Base-by-base conservation (phyloP, 2,329 filamentous ascomycete genomes). In the Aspergillus fumigatiaffinis region DNA sequence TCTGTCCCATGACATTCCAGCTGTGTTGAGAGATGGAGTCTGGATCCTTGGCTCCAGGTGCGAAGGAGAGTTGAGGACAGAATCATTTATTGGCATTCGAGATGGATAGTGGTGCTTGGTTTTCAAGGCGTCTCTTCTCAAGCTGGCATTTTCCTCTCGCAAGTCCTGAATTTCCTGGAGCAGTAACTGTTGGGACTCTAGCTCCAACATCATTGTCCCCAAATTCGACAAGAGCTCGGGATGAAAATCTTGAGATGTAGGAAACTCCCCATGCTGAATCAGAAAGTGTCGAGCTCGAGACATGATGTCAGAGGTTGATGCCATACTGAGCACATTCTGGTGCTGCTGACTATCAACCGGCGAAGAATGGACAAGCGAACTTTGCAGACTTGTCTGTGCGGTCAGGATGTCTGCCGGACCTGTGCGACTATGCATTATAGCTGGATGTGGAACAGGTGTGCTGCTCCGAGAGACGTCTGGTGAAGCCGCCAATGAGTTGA, bases 1-100 rank as follows among this genome's bases (percentile, higher is more conserved):
- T 17, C 63, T 59, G 41, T 70, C 68, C 67, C 66, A 69, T 6
- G 61, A 60, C 38, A 60, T 63, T 4, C 59, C 64, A 38, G 50
- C 57, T 2, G 58, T 62, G 47, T 66, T 60, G 2, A 55, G 21
- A 3, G 54, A 41, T 3, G 63, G 59, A 20, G 54, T 54, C 47
- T 58, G 55, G 2, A 61, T 59, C n/a, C 21, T 53, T 3, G 52
- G 49, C 4, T 58, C 25, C 9, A 56, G 23, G 3, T 38, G 55
- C 17, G 53, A 26, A 14, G 54, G 58, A 14, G 60, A 50, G 41
- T 23, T 51, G 5, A 60, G 32, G 2, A 44, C 46, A 8, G 61
- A 56, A 28, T 62, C 59, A 10, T 54, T 51, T 0, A 60, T 50
- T 28, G 61, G 51, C 26, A 60, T 20, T 2, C 57, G 58, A 3